Evolutionary conservation across 1,284 basidiomycete genomes (phyloP).

Genomic region (Leccinum pachyderme): DNA sequence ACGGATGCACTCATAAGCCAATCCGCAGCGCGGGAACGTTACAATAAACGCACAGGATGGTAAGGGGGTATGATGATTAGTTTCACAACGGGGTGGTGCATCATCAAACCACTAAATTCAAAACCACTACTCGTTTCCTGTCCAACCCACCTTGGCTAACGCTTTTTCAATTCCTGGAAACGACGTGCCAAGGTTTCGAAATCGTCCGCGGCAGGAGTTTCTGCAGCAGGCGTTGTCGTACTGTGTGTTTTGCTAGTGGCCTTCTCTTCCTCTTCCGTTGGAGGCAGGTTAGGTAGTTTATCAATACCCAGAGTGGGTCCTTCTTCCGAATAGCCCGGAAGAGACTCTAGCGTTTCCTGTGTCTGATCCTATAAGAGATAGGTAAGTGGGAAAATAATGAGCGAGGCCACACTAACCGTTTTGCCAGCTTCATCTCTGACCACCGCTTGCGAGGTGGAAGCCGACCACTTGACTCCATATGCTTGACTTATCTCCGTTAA

Average conservation of each 20-base stretch:
- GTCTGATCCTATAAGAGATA: constrained; percentile 1
- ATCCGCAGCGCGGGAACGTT: constrained; percentile 7
- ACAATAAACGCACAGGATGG: constrained; percentile 3
- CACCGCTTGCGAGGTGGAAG: constrained; percentile 27
- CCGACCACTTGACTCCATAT: constrained; percentile 75
- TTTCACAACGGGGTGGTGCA: constrained; percentile 4
- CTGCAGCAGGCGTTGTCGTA: constrained; percentile 6
- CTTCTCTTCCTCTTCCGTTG: constrained; percentile 39
- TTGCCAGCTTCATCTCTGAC: constrained; percentile 27
- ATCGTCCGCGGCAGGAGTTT: constrained; percentile 56
- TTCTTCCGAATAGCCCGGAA: constrained; percentile 32
- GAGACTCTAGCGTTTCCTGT: constrained; percentile 17
- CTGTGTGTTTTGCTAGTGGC: constrained; percentile 10
- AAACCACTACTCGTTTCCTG: neutral
- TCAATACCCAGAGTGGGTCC: constrained; percentile 29
- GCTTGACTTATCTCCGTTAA: constrained; percentile 85
- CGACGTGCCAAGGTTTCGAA: constrained; percentile 69
- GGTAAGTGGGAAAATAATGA: neutral
- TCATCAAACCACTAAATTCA: neutral
- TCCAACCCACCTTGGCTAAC: constrained; percentile 35
- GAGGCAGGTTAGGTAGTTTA: constrained; percentile 48
- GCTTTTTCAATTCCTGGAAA: constrained; percentile 80
- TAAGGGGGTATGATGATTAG: constrained; percentile 2
- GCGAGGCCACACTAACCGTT: constrained; percentile 32
- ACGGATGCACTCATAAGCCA: neutral